Base-by-base conservation (phyloP, 305 asterid species). In the Solanum chacoense region DNA sequence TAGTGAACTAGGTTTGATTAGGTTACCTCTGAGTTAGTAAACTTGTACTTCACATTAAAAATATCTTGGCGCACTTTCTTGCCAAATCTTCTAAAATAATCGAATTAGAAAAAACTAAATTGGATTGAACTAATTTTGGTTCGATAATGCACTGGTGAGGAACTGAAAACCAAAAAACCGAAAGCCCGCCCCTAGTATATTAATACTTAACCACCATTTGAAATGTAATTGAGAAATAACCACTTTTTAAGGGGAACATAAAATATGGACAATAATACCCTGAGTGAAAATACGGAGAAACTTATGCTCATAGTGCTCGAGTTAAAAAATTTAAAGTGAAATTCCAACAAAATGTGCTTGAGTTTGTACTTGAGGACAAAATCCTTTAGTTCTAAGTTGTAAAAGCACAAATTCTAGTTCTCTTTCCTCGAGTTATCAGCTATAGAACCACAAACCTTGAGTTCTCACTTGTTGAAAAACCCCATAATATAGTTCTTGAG, bases 21-120 rank as follows among this genome's bases (percentile, higher is more conserved):
- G 84, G 74, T 35, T 73, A 95, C 98, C 97, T 93, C 87, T 90
- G 90, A 91, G 84, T 88, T 91, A 4, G 55, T 67, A n/a, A 88
- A 93, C 77, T 89, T 90, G 91, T 88, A 84, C 90, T 90, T 94
- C 78, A 91, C 93, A 16, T 83, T 83, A 32, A 74, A 59, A 78
- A 95, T 88, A 89, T 92, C 91, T 85, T 90, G 89, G 96, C 94
- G 85, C 98, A 97, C 91, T 80, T 92, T 92, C 92, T 85, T 45
- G 96, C 98, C 91, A 96, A 92, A 91, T 95, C 96, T 91, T 94
- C 93, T 5, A 98, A 94, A 75, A 96, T 29, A 65, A 65, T 28
- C 1, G 7, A n/a, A 65, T 65, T n/a, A 65, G 73, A 63, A n/a
- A 65, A 26, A 69, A 69, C 31, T 14, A 26, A 26, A 69, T 29